phyloP scores from a whole-genome alignment of 2,329 filamentous ascomycete species.

The Balansia obtecta region DNA sequence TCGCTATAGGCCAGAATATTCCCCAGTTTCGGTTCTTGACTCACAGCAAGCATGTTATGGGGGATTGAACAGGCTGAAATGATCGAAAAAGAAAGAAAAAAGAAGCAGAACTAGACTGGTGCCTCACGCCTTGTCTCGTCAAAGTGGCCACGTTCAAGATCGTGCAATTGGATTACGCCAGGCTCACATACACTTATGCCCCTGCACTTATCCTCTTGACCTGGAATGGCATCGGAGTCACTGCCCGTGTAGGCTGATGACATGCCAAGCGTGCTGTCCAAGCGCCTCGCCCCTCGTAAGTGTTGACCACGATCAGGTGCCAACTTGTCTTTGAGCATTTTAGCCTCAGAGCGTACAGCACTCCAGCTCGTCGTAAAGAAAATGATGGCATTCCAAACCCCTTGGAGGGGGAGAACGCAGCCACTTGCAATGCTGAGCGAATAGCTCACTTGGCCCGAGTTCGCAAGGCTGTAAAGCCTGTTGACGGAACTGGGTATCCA shows the following conservation, averaged over 20 bases:
- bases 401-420: slow-evolving; percentile 63
- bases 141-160: not conserved
- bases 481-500: slow-evolving; percentile 61
- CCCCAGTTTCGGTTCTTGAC: too few species aligned
- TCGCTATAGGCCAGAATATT: too few species aligned
- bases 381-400: slow-evolving; percentile 69
- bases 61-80: too few species aligned
- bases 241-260: not conserved
- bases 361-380: slow-evolving; percentile 56
- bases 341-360: slow-evolving; percentile 16
- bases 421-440: slow-evolving; percentile 56
- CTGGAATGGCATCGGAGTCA: not conserved
- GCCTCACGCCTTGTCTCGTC: too few species aligned
- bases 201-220: not conserved
- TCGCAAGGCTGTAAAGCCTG: slow-evolving; percentile 53
- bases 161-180: not conserved
- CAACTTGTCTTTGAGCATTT: slow-evolving; percentile 9
- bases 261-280: slow-evolving; percentile 16
- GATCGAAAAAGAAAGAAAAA: too few species aligned
- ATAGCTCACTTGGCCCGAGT: slow-evolving; percentile 39
- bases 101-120: too few species aligned
- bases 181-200: not conserved
- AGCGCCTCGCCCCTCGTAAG: slow-evolving; percentile 10
- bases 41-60: too few species aligned
- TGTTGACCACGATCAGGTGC: slow-evolving; percentile 4